Evolutionary conservation across 83 land plant species (phyloP), one percentile per base, ranked within the genome.

Genomic region (Diphasiastrum complanatum): DNA sequence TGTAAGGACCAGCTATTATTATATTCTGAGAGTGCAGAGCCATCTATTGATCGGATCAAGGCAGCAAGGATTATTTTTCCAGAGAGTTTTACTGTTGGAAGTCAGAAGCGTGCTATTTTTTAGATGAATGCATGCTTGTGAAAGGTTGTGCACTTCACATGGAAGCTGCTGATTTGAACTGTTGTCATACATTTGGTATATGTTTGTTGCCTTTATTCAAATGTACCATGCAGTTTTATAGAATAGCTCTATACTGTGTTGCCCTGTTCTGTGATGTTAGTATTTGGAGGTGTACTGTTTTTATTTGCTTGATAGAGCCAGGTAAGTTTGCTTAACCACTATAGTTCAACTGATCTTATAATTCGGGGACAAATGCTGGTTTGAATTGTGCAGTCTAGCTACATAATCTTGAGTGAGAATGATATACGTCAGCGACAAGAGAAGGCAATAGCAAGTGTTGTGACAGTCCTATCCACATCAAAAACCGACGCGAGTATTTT

Each of bases 381-480:
- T 40, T 8, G 8, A 8, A 18, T 46, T 58, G 33, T 63, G 35
- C 75, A 83, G 88, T 74, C 67, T 50, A 86, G 61, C 50, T 86
- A 79, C 66, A 69, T 80, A 19, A 67, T 91, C 10, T 61, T 91
- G 47, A 78, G 68, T 54, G 92, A 86, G 66, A 81, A 73, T 30
- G 92, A 84, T 59, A 91, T 91, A 18, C 65, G 63, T 2, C 80
- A 71, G 51, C 76, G 84, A 4, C 92, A 91, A 69, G 84, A 86
- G 45, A 86, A 91, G 31, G 86, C 90, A 5, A 76, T 82, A 3
- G 64, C 51, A 4, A 83, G 72, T 43, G 51, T 86, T 48, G 77
- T 84, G 3, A 74, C 82, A 14, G 81, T 91, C 18, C 80, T 91
- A 58, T 81, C 92, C 8, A 82, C 86, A 38, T 52, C 89, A 68